Percentiles rank a stretch among this genome's conserved stretches.
phyloP scores from a whole-genome alignment of 2,329 filamentous ascomycete genomes.

The Aspergillus novoparasiticus region DNA sequence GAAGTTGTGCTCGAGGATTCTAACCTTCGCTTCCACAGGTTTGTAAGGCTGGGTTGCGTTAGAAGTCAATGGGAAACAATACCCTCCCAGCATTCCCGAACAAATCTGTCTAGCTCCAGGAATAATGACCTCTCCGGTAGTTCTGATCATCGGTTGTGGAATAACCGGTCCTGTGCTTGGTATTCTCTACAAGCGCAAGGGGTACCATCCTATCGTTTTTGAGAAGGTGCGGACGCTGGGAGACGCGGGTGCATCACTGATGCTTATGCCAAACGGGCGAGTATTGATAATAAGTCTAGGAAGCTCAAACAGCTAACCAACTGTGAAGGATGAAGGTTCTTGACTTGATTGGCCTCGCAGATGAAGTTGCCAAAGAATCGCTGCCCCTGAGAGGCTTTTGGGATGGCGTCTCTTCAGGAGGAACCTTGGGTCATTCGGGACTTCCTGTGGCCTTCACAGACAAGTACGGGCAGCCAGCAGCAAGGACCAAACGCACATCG shows the following conservation, averaged over 20 bases:
- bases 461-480: background rate
- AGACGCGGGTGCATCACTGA: conserved; percentile 10
- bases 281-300: background rate
- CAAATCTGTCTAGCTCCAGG: background rate
- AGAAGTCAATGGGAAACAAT: no score
- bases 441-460: background rate
- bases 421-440: background rate
- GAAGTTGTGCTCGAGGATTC: no score
- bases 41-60: no score
- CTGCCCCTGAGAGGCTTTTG: background rate
- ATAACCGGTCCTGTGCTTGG: conserved; percentile 7
- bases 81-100: no score
- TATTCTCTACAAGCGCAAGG: background rate
- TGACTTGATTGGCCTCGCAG: background rate
- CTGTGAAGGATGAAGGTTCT: conserved; percentile 4
- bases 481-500: background rate
- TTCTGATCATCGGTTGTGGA: conserved; percentile 9
- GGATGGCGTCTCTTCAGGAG: conserved; percentile 1
- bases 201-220: conserved; percentile 7
- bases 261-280: conserved; percentile 9
- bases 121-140: background rate
- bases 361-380: background rate
- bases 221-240: conserved; percentile 7
- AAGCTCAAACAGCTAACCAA: background rate
- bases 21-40: no score